These are phyloP conservation scores for Teratosphaeria nubilosa DNA, from an alignment of 2,329 filamentous ascomycete species.

Conservation along the genomic window DNA sequence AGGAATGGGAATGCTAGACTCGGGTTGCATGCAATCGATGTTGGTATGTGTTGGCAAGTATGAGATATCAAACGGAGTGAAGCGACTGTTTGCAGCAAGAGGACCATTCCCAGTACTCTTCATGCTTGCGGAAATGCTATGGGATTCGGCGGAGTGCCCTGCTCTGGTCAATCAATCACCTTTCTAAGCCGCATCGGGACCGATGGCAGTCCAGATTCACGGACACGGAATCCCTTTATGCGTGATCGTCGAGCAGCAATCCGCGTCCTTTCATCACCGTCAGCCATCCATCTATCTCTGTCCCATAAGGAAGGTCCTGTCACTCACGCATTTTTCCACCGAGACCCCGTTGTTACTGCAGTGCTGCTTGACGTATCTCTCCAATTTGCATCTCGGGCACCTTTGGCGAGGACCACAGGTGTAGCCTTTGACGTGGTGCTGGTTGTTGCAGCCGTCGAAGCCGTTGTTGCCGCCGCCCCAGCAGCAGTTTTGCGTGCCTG, in stretches of 20 bases:
- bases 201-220: background rate
- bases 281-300: background rate
- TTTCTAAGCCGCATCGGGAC: too few species aligned
- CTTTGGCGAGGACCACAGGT: background rate
- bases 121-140: too few species aligned
- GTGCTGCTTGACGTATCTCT: background rate
- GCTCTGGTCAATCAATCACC: too few species aligned
- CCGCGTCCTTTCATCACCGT: background rate
- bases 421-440: background rate
- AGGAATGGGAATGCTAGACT: too few species aligned
- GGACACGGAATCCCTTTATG: background rate
- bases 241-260: background rate
- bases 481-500: background rate
- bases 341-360: background rate
- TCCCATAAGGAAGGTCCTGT: background rate
- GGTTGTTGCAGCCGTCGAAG: background rate
- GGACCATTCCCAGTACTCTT: too few species aligned
- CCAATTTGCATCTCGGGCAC: background rate
- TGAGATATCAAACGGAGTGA: too few species aligned
- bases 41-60: too few species aligned
- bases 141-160: too few species aligned
- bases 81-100: too few species aligned
- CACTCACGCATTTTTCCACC: background rate
- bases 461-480: background rate
- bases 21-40: too few species aligned